phyloP scores from a whole-genome alignment of 1,284 basidiomycete species.

The Thelephora terrestris region DNA sequence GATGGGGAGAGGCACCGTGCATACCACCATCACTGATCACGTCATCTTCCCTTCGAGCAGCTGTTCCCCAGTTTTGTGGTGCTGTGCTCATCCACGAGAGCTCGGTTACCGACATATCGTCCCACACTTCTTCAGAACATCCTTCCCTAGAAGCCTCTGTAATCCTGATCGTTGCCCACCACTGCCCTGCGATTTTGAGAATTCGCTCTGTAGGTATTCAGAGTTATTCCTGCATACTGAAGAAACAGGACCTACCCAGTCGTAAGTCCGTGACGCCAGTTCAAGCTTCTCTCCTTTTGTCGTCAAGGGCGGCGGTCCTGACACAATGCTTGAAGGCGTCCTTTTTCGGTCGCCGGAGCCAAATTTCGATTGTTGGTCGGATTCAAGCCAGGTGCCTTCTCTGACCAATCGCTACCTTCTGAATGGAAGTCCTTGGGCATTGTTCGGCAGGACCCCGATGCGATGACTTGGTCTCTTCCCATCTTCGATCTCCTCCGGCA shows the following conservation, averaged over 20 bases:
- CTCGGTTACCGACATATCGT: constrained; percentile 14
- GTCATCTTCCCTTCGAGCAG: constrained; percentile 16
- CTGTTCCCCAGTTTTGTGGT: constrained; percentile 19
- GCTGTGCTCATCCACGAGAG: constrained; percentile 21
- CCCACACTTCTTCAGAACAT: not conserved
- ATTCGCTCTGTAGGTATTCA: not conserved
- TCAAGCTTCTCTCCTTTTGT: not conserved
- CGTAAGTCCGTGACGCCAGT: not conserved
- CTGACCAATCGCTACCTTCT: no score
- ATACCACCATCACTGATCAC: constrained; percentile 15
- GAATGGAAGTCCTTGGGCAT: no score
- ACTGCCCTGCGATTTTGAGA: not conserved
- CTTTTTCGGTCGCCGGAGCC: no score
- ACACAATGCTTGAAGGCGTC: no score
- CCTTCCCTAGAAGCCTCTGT: not conserved
- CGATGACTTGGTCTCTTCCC: no score
- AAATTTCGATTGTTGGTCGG: no score
- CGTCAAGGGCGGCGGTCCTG: not conserved
- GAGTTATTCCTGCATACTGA: not conserved
- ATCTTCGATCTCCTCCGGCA: no score
- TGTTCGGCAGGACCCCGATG: no score
- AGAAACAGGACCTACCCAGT: not conserved
- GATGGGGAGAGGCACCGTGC: constrained; percentile 19
- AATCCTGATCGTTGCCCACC: no score
- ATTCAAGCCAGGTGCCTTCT: no score